These are phyloP conservation scores for Colletotrichum godetiae DNA, from an alignment of 2,329 filamentous ascomycete species.

Conservation along the genomic window DNA sequence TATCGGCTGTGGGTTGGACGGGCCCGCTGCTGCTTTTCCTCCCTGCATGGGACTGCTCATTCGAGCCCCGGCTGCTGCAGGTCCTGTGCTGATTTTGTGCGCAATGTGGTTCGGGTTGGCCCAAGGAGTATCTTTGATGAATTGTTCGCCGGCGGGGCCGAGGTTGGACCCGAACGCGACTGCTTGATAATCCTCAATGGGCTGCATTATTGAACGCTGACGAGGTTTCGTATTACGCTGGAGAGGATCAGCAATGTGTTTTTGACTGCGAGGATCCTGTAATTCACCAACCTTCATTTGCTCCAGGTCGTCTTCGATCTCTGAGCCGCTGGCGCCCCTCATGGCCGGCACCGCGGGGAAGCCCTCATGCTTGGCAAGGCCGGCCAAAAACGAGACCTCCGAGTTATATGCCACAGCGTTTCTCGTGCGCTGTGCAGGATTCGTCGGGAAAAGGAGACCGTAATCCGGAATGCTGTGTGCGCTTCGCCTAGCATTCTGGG, in stretches of 20 bases:
- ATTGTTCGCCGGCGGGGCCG: slow-evolving; percentile 83
- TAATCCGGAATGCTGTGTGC: slow-evolving; percentile 86
- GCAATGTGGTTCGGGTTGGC: slow-evolving; percentile 87
- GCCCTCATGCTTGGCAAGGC: slow-evolving; percentile 93
- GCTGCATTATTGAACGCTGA: slow-evolving; percentile 52
- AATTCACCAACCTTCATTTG: slow-evolving; percentile 77
- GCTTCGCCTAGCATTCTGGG: slow-evolving; percentile 88
- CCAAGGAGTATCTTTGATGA: slow-evolving; percentile 91
- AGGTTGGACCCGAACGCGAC: slow-evolving; percentile 60
- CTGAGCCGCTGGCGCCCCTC: slow-evolving; percentile 74
- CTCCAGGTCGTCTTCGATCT: slow-evolving; percentile 88
- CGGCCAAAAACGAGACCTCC: slow-evolving; percentile 91
- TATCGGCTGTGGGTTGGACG: slow-evolving; percentile 8
- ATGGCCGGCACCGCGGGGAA: slow-evolving; percentile 96
- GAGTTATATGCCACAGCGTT: slow-evolving; percentile 94
- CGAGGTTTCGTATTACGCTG: slow-evolving; percentile 37
- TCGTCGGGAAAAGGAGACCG: slow-evolving; percentile 82
- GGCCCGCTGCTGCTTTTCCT: slow-evolving; percentile 17
- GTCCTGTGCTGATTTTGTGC: slow-evolving; percentile 61
- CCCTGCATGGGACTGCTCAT: slow-evolving; percentile 31
- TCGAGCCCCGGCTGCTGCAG: slow-evolving; percentile 37
- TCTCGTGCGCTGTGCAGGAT: slow-evolving; percentile 79
- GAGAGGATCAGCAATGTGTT: neutral
- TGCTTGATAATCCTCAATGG: slow-evolving; percentile 61
- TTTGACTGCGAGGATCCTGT: neutral